Evolutionary conservation across 2,329 filamentous ascomycete genomes (phyloP).

Genomic region (Neonectria neomacrospora): DNA sequence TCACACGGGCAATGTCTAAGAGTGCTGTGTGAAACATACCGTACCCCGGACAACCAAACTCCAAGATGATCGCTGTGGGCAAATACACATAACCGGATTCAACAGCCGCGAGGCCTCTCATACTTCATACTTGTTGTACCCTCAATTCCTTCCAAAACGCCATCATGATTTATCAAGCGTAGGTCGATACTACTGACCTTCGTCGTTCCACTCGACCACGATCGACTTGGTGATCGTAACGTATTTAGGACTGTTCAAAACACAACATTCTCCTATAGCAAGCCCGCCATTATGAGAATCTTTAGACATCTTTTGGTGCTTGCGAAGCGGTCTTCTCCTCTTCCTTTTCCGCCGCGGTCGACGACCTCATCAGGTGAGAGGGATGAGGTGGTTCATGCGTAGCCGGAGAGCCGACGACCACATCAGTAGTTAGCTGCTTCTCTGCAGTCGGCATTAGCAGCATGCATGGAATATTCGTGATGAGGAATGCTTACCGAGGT

Average conservation of each 20-base stretch:
- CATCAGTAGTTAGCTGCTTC: constrained; percentile 61
- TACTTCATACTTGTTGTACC: neutral
- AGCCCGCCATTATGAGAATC: neutral
- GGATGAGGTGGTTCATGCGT: constrained; percentile 60
- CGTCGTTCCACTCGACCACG: constrained; percentile 13
- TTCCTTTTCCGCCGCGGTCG: constrained; percentile 57
- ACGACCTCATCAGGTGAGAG: constrained; percentile 61
- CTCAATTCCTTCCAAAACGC: constrained; percentile 21
- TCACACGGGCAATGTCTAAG: neutral
- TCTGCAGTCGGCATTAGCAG: constrained; percentile 51
- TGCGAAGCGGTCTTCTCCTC: constrained; percentile 31
- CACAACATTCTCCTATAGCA: neutral
- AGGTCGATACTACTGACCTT: constrained; percentile 4
- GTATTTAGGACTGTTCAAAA: constrained; percentile 13
- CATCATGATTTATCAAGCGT: constrained; percentile 20
- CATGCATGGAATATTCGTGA: neutral
- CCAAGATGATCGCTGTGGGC: neutral
- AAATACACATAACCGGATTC: neutral
- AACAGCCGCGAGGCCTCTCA: neutral
- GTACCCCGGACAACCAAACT: neutral
- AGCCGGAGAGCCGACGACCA: constrained; percentile 45
- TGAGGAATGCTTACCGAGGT: constrained; percentile 71
- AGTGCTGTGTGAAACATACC: neutral
- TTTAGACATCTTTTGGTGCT: constrained; percentile 32
- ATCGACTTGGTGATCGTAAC: constrained; percentile 31